phyloP scores from a whole-genome alignment of 768 basidiomycete species.

The Boletellus ananas region DNA sequence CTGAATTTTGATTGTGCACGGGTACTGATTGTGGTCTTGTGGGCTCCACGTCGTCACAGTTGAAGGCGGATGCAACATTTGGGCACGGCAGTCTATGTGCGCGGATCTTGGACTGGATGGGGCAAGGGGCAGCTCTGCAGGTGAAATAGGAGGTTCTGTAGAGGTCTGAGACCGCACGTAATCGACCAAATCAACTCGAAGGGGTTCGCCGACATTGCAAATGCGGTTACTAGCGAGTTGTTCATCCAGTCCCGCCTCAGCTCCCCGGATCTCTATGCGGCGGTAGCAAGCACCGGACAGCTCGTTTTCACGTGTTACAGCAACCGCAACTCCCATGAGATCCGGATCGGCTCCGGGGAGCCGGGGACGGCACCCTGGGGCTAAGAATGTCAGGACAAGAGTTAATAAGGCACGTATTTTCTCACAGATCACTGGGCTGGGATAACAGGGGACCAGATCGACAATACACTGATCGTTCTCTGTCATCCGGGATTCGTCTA shows the following conservation, averaged over 20 bases:
- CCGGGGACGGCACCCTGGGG: no score
- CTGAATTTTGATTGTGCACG: conserved; percentile 32
- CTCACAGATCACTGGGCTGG: conserved; percentile 37
- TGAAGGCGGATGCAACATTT: conserved; percentile 45
- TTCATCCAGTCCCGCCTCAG: conserved; percentile 13
- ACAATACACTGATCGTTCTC: background rate
- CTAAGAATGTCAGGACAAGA: conserved; percentile 14
- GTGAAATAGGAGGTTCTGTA: conserved; percentile 52
- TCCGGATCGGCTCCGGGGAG: no score
- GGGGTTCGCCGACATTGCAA: conserved; percentile 28
- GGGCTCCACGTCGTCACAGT: conserved; percentile 52
- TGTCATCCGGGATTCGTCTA: background rate
- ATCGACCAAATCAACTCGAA: conserved; percentile 58
- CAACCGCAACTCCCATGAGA: background rate
- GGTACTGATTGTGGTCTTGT: conserved; percentile 40
- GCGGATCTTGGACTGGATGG: conserved; percentile 47
- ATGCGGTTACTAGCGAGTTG: conserved; percentile 14
- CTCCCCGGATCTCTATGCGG: conserved; percentile 16
- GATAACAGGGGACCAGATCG: conserved; percentile 27
- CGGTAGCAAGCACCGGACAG: conserved; percentile 8
- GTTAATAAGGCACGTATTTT: background rate
- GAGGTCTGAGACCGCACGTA: conserved; percentile 71
- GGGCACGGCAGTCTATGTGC: conserved; percentile 49
- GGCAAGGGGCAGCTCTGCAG: conserved; percentile 37
- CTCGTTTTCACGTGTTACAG: background rate